Evolutionary conservation across 345 rosid species (phyloP).

Genomic region (Ceriops zippeliana): DNA sequence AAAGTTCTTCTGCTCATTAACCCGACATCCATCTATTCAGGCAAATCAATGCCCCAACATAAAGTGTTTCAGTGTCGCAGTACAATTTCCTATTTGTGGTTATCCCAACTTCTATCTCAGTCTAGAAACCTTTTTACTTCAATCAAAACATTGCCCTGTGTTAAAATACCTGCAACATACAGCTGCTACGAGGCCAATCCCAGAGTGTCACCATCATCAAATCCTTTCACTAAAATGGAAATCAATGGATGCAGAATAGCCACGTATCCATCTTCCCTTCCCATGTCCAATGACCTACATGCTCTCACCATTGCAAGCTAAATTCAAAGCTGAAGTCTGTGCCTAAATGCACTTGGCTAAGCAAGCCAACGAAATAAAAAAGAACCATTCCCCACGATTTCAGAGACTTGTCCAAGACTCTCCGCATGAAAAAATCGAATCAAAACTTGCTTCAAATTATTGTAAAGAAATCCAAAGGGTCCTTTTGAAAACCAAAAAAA

Average conservation of each 20-base stretch:
- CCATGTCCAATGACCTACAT: conserved; percentile 95
- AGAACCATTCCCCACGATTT: too few species aligned
- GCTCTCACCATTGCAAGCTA: conserved; percentile 15
- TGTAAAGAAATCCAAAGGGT: background rate
- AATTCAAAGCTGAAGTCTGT: too few species aligned
- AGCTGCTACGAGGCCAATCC: conserved; percentile 19
- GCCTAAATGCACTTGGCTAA: background rate
- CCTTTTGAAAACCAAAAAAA: background rate
- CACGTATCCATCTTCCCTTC: conserved; percentile 83
- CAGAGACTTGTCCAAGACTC: background rate
- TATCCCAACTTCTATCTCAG: too few species aligned
- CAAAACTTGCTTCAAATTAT: background rate
- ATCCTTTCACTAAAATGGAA: conserved; percentile 35
- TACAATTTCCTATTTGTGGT: too few species aligned
- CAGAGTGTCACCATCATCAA: conserved; percentile 46
- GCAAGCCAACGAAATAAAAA: too few species aligned
- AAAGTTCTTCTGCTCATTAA: background rate
- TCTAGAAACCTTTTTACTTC: too few species aligned
- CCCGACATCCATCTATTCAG: background rate
- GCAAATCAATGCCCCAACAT: background rate
- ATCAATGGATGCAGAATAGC: conserved; percentile 87
- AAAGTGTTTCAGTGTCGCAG: too few species aligned
- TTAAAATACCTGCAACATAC: too few species aligned
- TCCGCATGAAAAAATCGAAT: background rate
- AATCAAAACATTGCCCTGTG: too few species aligned